Percentiles rank a stretch among this genome's conserved stretches.
These are phyloP conservation scores for Thermochaetoides dissita DNA, from an alignment of 2,329 filamentous ascomycete genomes.

Conservation along the genomic window DNA sequence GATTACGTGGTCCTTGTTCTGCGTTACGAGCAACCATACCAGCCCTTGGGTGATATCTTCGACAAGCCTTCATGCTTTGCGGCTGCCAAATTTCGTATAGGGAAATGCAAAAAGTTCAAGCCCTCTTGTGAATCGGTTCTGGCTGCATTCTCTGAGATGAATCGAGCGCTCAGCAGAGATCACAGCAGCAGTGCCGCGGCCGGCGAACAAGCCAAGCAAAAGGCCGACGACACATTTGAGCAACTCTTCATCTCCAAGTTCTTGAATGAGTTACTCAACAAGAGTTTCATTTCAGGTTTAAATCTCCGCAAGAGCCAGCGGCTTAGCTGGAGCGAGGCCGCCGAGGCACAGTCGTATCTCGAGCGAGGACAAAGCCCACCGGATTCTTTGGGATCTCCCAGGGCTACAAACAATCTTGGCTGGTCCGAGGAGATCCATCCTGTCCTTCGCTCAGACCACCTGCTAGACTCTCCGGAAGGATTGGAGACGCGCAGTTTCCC, in stretches of 20 bases:
- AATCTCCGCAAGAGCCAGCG: conserved; percentile 38
- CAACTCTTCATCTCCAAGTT: conserved; percentile 59
- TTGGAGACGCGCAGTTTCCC: conserved; percentile 36
- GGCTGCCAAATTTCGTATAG: conserved; percentile 56
- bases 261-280: conserved; percentile 53
- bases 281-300: conserved; percentile 48
- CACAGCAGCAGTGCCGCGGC: background rate
- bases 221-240: conserved; percentile 24
- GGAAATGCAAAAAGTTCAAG: conserved; percentile 59
- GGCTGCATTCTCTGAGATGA: conserved; percentile 20
- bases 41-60: conserved; percentile 43
- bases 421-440: conserved; percentile 9
- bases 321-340: conserved; percentile 56
- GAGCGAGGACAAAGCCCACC: too few species aligned
- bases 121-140: conserved; percentile 36
- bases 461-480: too few species aligned
- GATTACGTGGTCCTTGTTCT: conserved; percentile 67
- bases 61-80: too few species aligned
- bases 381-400: too few species aligned
- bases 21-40: conserved; percentile 49
- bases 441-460: conserved; percentile 19
- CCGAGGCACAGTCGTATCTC: too few species aligned
- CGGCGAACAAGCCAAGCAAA: background rate
- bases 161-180: background rate
- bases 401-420: too few species aligned